A percentile compares a stretch with the other conserved stretches of the same genome.
Conservation (phyloP, 1,284 basidiomycete genomes). For the Apiotrichum veenhuisii region DNA sequence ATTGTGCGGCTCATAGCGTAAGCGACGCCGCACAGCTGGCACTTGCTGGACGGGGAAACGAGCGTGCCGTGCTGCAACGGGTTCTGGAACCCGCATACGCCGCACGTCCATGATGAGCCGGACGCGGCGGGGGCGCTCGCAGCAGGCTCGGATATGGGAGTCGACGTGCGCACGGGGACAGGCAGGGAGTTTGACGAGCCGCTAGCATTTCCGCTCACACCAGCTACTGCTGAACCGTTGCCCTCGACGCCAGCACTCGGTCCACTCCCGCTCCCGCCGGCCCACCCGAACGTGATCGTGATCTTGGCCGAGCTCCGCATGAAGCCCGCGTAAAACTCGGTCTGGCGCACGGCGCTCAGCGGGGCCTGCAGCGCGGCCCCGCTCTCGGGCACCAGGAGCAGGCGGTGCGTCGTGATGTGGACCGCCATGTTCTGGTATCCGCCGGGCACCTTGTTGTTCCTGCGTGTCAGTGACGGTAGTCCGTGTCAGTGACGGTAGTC, state of each 20-base stretch:
- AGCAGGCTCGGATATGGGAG: not conserved
- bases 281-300: slow-evolving; percentile 62
- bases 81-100: slow-evolving; percentile 78
- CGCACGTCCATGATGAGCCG: slow-evolving; percentile 73
- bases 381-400: slow-evolving; percentile 39
- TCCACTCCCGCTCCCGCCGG: too few species aligned
- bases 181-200: too few species aligned
- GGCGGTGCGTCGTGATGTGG: slow-evolving; percentile 75
- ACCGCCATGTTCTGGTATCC: slow-evolving; percentile 63
- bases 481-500: not conserved
- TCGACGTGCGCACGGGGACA: not conserved
- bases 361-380: slow-evolving; percentile 52
- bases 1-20: slow-evolving; percentile 15
- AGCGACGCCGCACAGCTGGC: slow-evolving; percentile 62
- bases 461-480: slow-evolving; percentile 44
- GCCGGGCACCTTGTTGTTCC: slow-evolving; percentile 66
- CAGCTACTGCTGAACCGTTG: too few species aligned
- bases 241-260: too few species aligned
- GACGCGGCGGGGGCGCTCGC: not conserved
- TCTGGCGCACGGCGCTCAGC: slow-evolving; percentile 66
- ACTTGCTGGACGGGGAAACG: slow-evolving; percentile 58
- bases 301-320: slow-evolving; percentile 88
- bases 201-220: too few species aligned
- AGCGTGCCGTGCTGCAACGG: slow-evolving; percentile 50
- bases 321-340: slow-evolving; percentile 87